Evolutionary conservation across 192 early-diverging fungal genomes (phyloP), one percentile per base, ranked within the genome.

Genomic region (Diversispora epigaea): DNA sequence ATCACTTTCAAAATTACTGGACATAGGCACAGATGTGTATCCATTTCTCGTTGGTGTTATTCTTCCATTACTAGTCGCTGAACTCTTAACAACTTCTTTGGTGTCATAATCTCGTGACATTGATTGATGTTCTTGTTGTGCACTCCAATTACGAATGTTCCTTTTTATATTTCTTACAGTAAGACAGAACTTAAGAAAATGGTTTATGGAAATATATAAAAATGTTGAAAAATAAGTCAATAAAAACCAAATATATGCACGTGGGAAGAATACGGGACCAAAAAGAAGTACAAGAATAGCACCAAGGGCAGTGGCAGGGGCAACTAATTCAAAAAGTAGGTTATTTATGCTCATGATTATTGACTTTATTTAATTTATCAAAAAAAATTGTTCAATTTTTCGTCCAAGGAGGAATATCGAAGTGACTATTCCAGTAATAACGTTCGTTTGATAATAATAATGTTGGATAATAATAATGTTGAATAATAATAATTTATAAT

Each of bases 151-250:
- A 44, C 79, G 65, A 65, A 86, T 77, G 0, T 73, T 83, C 15
- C 60, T 70, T 47, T 82, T 85, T 44, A 86, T 83, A 40, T 76
- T 79, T 32, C 58, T 62, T 12, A 78, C 84, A 6, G 80, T 86
- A 40, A 82, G 71, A 55, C 76, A 84, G 63, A 84, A 86, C 70
- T 86, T 86, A 68, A 80, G 80, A 6, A 82, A 68, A 58, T 86
- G 84, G 54, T 80, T 85, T 65, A 82, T 54, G 63, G 79, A 80
- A 10, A 80, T 77, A 60, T 79, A 84, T 4, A 86, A 60, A 71
- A 81, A 86, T 4, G 66, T 72, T 41, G 76, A 69, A 50, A 85
- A 86, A 56, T 84, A 86, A 43, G 63, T 22, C n/a, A 86, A 62
- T 25, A 86, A 58, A 66, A 86, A 83, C 44, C 78, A 52, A 43